Evolutionary conservation across 1,284 basidiomycete species (phyloP), one percentile per base, ranked within the genome.

Genomic region (Ustilago loliicola): DNA sequence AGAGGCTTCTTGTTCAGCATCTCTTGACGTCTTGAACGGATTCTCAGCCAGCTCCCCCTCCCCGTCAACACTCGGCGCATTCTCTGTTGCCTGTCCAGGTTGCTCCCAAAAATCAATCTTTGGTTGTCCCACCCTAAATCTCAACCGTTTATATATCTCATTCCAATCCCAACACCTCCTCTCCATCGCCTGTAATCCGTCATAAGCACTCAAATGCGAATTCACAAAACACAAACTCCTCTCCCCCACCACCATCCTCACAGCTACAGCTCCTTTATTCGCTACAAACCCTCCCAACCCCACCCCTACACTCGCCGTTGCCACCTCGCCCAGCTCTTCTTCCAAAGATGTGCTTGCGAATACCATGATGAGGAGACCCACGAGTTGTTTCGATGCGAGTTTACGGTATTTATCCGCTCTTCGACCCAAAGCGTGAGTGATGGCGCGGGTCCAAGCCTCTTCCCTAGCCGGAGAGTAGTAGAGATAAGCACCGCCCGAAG

Each of bases 171-270:
- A 79, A 58, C 76, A 79, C 51, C 76, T 54, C 25, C 76, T 60
- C 50, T 79, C 72, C 76, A 79, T 79, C 13, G 76, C 76, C 54
- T 79, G 61, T 34, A 75, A 19, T 1, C 76, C 76, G 6, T 79
- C 76, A 23, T 66, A 66, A 4, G 97, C 96, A 13, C 96, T 95
- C 42, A 99, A 89, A 87, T 99, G 97, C 1, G 94, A 93, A 1
- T 96, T 98, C 79, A 99, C 88, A 88, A 99, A 95, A 87, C 97
- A 99, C 79, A 99, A 91, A 56, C 90, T 93, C 11, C 95, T 93
- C 84, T 96, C 94, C 78, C 93, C 90, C 76, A 94, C 93, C 40
- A 96, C 92, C 63, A 99, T 88, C 25, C 97, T 91, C 77, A 99
- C 93, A 4, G 92, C 95, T 7, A 97, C 93, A 6, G 94, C 96